Conservation (phyloP, 2,329 filamentous ascomycete genomes). For the Biscogniauxia mediterranea region DNA sequence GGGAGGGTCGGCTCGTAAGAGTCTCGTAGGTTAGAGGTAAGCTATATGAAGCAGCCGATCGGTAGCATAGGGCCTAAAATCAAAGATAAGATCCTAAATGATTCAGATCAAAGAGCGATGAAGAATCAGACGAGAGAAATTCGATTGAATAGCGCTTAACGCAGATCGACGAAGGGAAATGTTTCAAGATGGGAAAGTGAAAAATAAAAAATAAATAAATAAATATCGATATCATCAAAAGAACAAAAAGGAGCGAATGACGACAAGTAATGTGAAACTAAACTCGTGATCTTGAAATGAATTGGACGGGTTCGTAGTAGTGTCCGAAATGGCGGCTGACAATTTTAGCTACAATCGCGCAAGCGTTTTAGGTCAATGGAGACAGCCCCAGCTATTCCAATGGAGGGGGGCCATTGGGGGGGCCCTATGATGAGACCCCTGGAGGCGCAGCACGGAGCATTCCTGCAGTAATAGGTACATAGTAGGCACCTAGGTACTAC, state of each 20-base stretch:
- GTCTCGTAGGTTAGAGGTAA: background rate
- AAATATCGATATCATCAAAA: conserved; percentile 1
- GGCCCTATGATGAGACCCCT: background rate
- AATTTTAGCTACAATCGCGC: background rate
- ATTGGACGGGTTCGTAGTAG: background rate
- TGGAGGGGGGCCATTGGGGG: too few species aligned
- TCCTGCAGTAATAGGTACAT: background rate
- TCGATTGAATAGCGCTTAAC: too few species aligned
- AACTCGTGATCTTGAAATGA: background rate
- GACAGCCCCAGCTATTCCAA: background rate
- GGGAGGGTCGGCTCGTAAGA: background rate
- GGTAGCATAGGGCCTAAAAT: background rate
- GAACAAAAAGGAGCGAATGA: background rate
- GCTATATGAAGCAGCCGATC: conserved; percentile 2
- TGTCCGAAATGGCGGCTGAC: background rate
- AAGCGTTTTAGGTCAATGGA: background rate
- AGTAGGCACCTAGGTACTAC: too few species aligned
- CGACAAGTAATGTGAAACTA: background rate
- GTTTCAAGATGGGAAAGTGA: too few species aligned
- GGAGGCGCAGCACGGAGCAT: background rate
- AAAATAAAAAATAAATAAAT: conserved; percentile 5
- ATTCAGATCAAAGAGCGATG: too few species aligned
- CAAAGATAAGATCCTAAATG: too few species aligned
- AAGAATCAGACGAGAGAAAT: too few species aligned
- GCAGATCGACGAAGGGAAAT: too few species aligned